Base-by-base conservation (phyloP, 306 rosid genomes). In the Sesbania bispinosa region DNA sequence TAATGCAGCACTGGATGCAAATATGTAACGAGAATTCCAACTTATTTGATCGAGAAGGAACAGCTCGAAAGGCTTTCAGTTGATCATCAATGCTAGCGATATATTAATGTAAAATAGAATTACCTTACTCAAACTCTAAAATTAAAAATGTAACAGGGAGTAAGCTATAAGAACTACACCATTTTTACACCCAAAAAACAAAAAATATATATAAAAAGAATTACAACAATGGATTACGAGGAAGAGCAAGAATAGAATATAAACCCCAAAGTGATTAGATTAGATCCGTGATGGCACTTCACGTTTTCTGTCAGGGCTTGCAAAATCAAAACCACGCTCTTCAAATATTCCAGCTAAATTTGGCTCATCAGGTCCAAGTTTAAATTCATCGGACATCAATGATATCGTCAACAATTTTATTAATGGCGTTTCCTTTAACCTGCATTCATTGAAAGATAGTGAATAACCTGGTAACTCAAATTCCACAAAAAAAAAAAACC, bases 401-500 rank as follows among this genome's bases (percentile, higher is more conserved):
- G 52, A 87, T 75, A 60, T 85, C 84, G 2, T 80, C 87, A 10
- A 87, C 36, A 16, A 78, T 24, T 71, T 78, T 81, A 66, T 84
- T 92, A 36, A 92, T 62, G 48, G 47, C 46, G 80, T 79, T 85
- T 53, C 79, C 88, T 66, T 80, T 87, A 6, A 79, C 86, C 97
- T 87, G 79, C 75, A 71, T 26, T 74, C 57, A 32, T 30, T 66
- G 53, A 47, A 67, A 67, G 33, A 39, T 27, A 53, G 33, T 14
- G 18, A 53, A 72, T 39, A 62, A 36, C 11, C 77, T 4, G 4
- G 38, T 21, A 29, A 14, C 8, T 18, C 14, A 73, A 70, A n/a
- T 13, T 21, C 53, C 14, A 3, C 4, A 23, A 61, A 33, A 60
- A 35, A 4, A 10, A 32, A 2, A 16, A 33, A 59, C 32, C n/a